A percentile compares a stretch with the other conserved stretches of the same genome.
Conservation (phyloP, 495 filamentous ascomycete species). For the Penicillium salamii region DNA sequence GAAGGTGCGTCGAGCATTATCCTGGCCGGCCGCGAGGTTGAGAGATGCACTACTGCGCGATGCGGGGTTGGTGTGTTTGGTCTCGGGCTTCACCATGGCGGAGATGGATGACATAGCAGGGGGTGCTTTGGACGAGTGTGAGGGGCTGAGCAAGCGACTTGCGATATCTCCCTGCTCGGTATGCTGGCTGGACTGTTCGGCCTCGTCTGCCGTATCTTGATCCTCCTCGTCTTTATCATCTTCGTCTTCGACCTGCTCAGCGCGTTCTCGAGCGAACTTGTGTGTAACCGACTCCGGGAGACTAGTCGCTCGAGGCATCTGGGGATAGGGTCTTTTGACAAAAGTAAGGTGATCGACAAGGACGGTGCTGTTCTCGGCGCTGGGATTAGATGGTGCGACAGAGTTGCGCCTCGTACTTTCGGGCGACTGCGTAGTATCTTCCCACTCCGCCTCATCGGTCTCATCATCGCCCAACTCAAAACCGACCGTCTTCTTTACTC, state of each 20-base stretch:
- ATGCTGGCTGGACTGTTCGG: conserved; percentile 19
- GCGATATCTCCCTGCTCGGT: conserved; percentile 38
- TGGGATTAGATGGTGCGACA: conserved; percentile 40
- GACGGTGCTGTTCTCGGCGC: conserved; percentile 37
- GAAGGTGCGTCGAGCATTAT: conserved; percentile 32
- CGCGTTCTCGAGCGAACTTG: conserved; percentile 26
- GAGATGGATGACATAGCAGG: conserved; percentile 51
- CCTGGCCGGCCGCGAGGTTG: conserved; percentile 35
- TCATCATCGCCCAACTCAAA: conserved; percentile 48
- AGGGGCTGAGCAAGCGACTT: conserved; percentile 38
- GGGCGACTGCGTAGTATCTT: conserved; percentile 51
- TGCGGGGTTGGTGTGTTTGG: conserved; percentile 28
- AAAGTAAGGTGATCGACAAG: conserved; percentile 48
- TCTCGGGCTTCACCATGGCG: conserved; percentile 39
- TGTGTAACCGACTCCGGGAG: conserved; percentile 43
- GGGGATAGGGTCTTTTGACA: conserved; percentile 47
- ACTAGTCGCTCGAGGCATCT: conserved; percentile 42
- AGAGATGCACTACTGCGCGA: conserved; percentile 39
- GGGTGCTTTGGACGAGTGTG: conserved; percentile 43
- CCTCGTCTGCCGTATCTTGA: conserved; percentile 16
- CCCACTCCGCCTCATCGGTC: conserved; percentile 48
- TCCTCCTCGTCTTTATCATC: conserved; percentile 19
- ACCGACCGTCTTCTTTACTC: conserved; percentile 45
- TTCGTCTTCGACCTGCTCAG: conserved; percentile 13
- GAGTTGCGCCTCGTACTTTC: conserved; percentile 48